Evolutionary conservation across 257 asterid species (phyloP), one percentile per base, ranked within the genome.

Genomic region (Ocimum tenuiflorum): DNA sequence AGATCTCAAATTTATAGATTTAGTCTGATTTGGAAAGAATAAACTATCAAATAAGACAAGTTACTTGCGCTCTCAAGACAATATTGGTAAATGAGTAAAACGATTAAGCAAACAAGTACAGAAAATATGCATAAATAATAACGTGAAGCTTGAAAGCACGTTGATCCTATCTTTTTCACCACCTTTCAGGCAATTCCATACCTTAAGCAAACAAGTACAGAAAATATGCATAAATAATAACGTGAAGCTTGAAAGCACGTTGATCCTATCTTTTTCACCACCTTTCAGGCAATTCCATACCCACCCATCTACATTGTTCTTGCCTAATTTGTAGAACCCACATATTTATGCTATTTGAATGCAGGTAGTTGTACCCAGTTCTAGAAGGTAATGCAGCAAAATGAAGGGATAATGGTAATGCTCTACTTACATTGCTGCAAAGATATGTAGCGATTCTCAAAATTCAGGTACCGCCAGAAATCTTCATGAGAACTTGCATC

Each of bases 401-500:
- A 47, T 8, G 3, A 50, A 42, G 60, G 31, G 36, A 42, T 17
- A 22, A 23, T 18, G 60, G 65, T 15, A 67, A 36, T 10, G 11
- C 48, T 11, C 50, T 38, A 83, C 99, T 85, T 83, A 94, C 99
- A 88, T 68, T 88, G 97, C 36, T 63, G 84, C 23, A 68, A 64
- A 46, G 96, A 77, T 74, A 94, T 83, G 64, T 20, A 68, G 66
- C 82, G 86, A 71, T 83, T 84, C 85, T 88, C 95, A 79, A 94
- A 94, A 82, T 94, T 86, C 77, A 90, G 76, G 82, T 73, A 81
- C 57, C 95, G 90, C 97, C 97, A 90, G 78, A 94, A 94, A 73
- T 94, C 97, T 81, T 94, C 99, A 74, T 94, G 99, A 61, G 96
- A 83, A 78, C 95, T 88, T 53, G 96, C 92, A 58, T 83, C 88